These are phyloP conservation scores for Kwoniella mangroviensis DNA, from an alignment of 768 basidiomycete genomes.

Conservation along the genomic window DNA sequence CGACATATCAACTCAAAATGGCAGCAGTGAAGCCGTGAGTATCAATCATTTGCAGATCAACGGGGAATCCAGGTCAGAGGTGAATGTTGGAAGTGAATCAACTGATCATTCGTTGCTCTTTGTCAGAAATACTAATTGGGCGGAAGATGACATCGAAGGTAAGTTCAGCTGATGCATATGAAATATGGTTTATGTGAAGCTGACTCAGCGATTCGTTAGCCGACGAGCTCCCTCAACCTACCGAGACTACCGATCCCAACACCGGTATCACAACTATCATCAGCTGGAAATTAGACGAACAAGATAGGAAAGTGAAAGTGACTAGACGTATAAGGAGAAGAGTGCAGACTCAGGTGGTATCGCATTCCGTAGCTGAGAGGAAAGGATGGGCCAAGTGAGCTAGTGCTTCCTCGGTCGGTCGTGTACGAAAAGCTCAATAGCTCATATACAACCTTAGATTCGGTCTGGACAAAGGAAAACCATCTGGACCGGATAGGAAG, in stretches of 20 bases:
- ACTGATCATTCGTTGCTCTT: not conserved
- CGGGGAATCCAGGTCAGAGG: not conserved
- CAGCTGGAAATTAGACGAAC: conserved; percentile 83
- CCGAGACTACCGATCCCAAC: conserved; percentile 72
- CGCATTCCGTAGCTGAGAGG: conserved; percentile 89
- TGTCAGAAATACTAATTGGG: conserved; percentile 44
- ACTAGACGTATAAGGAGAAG: conserved; percentile 84
- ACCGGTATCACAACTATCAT: conserved; percentile 85
- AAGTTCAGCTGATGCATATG: no score
- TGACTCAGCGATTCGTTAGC: not conserved
- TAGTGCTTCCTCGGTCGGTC: no score
- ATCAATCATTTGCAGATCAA: not conserved
- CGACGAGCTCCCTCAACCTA: conserved; percentile 57
- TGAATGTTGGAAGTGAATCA: no score
- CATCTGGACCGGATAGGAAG: conserved; percentile 85
- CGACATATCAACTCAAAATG: conserved; percentile 20
- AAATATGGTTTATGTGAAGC: not conserved
- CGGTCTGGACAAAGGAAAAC: conserved; percentile 84
- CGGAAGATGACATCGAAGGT: conserved; percentile 45
- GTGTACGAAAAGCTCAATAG: no score
- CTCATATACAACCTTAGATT: conserved; percentile 63
- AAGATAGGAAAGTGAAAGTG: conserved; percentile 94
- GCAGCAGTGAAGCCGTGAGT: conserved; percentile 31
- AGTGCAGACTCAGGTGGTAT: conserved; percentile 88
- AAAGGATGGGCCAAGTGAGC: conserved; percentile 76